Base-by-base conservation (phyloP, 1,139 yeast species). In the Kodamaea ohmeri region DNA sequence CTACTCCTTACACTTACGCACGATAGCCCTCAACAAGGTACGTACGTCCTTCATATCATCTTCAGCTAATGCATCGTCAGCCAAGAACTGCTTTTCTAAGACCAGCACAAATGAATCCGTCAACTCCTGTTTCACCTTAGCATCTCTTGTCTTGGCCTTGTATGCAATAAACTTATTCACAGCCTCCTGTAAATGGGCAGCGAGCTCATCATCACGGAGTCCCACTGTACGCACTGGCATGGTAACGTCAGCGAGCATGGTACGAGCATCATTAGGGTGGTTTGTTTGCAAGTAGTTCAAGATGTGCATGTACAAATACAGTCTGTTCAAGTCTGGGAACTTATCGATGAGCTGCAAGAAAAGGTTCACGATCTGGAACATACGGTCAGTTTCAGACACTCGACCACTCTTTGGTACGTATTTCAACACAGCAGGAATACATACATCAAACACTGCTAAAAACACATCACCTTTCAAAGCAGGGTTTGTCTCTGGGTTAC, bases 391-490 rank as follows among this genome's bases (percentile, higher is more conserved):
- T 31, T 50, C 50, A 30, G 53, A 60, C n/a, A 51, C 41, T 11
- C 55, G 50, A 2, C 65, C 55, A 39, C 58, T 52, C 35, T 26
- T 36, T 3, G 65, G 60, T n/a, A 57, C 53, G 30, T 57, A 42
- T 35, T 65, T 63, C 40, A 64, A 50, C 30, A 83, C 54, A 4
- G 79, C 69, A 20, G 77, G 73, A 40, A 84, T 64, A 33, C 85
- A 82, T 32, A 85, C 73, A 57, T 89, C 96, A 54, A 78, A 89
- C 16, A 89, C 77, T 0, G 95, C 78, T 49, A 89, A 69, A 3
- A 94, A 94, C 39, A 90, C 80, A 55, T 89, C 96, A 41, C 97
- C 97, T 51, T 80, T 80, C 49, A 90, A 69, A 0, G 95, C 97
- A 6, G 97, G 96, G 53, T 89, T 90, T 18, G 88, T 79, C 37